phyloP scores from a whole-genome alignment of 768 basidiomycete species.

The Suillus paluster region DNA sequence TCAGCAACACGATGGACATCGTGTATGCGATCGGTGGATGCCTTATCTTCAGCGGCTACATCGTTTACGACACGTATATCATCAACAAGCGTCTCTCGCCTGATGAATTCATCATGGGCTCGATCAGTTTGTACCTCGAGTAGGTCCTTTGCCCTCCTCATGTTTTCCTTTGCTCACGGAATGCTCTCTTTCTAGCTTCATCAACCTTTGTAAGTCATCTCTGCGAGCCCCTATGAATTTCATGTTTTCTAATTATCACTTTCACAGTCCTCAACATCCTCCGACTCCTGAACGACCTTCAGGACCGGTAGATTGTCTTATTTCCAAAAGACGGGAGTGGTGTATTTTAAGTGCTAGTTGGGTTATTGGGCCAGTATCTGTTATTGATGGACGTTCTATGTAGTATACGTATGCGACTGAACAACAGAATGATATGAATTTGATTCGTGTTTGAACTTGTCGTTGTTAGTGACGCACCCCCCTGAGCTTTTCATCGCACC shows the following conservation, averaged over 20 bases:
- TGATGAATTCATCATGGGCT: constrained; percentile 92
- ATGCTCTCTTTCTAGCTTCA: constrained; percentile 54
- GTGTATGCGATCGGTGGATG: constrained; percentile 78
- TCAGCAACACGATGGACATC: constrained; percentile 79
- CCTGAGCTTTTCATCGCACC: no score
- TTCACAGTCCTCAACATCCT: constrained; percentile 80
- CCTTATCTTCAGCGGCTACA: constrained; percentile 86
- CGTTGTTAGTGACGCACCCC: not conserved
- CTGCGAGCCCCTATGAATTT: not conserved
- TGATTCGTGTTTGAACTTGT: not conserved
- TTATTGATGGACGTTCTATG: constrained; percentile 3
- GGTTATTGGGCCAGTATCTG: not conserved
- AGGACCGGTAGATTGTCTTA: constrained; percentile 40
- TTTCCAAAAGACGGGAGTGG: not conserved
- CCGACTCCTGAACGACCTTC: constrained; percentile 69
- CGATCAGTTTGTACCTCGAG: constrained; percentile 95
- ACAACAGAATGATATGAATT: not conserved
- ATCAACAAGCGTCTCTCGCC: constrained; percentile 90
- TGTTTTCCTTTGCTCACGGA: constrained; percentile 18
- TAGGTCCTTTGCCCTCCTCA: constrained; percentile 42
- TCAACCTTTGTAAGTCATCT: constrained; percentile 79
- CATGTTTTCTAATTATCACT: constrained; percentile 1
- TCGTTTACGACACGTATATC: constrained; percentile 88
- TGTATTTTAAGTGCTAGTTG: not conserved
- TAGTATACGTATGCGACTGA: not conserved